phyloP scores from a whole-genome alignment of 208 protist species.

The Endotrypanum monterogeii region DNA sequence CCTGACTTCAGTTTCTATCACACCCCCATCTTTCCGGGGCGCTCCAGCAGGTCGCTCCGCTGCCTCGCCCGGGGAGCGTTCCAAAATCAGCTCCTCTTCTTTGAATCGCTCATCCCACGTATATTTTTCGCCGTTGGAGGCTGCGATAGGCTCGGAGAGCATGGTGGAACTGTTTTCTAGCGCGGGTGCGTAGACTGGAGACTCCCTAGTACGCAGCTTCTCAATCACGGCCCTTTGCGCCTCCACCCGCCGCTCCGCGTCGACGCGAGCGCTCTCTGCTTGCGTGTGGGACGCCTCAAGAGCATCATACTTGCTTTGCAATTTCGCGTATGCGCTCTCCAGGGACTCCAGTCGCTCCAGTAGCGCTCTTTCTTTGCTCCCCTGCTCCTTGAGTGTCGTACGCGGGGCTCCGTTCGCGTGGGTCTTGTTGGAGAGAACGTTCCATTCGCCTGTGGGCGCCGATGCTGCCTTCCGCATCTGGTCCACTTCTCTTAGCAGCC shows the following conservation, averaged over 20 bases:
- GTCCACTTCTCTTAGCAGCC: constrained; percentile 6
- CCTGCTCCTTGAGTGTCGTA: constrained; percentile 9
- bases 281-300: constrained; percentile 8
- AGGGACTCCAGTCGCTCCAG: constrained; percentile 13
- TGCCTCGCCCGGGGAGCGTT: constrained; percentile 9
- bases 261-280: constrained; percentile 10
- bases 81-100: constrained; percentile 12
- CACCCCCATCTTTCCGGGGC: constrained; percentile 4
- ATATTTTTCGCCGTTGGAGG: background rate
- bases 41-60: constrained; percentile 20
- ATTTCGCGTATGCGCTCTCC: constrained; percentile 40
- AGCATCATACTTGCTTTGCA: constrained; percentile 23
- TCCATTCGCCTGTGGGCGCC: background rate
- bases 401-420: background rate
- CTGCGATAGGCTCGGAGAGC: constrained; percentile 9
- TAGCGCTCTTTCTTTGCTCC: constrained; percentile 15
- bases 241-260: constrained; percentile 20
- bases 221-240: constrained; percentile 15
- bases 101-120: constrained; percentile 20
- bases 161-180: constrained; percentile 1
- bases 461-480: constrained; percentile 5
- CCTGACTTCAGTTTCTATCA: background rate
- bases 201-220: constrained; percentile 12
- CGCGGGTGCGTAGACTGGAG: background rate
- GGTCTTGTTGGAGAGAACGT: background rate